Evolutionary conservation across 352 stramenopile species (phyloP).

Genomic region (Globisporangium irregulare): DNA sequence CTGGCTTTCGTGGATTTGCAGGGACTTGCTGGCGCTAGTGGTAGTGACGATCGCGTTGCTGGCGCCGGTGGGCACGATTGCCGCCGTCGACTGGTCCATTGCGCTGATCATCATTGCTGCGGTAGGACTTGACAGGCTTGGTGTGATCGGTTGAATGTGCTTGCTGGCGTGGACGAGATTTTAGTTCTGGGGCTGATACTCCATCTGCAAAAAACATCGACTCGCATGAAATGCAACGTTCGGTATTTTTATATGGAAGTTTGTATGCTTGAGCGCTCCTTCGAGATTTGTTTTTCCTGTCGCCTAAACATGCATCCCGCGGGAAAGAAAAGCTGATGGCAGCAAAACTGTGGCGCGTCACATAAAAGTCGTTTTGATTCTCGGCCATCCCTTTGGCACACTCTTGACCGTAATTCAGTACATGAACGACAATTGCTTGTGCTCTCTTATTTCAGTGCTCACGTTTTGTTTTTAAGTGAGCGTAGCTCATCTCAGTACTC

Average conservation of each 20-base stretch:
- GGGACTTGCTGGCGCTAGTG: not conserved
- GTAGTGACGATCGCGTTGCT: not conserved
- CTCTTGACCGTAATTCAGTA: too few relatives aligned
- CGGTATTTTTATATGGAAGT: not conserved
- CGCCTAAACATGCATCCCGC: slow-evolving; percentile 10
- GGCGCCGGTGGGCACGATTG: not conserved
- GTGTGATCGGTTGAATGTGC: not conserved
- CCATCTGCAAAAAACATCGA: not conserved
- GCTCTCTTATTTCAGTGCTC: too few relatives aligned
- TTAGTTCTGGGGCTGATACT: not conserved
- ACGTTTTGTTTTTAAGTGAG: too few relatives aligned
- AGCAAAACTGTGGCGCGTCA: slow-evolving; percentile 1
- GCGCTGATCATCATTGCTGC: not conserved
- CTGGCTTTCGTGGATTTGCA: not conserved
- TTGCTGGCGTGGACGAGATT: not conserved
- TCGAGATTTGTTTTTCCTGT: slow-evolving; percentile 5
- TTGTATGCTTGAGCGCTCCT: not conserved
- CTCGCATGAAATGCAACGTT: not conserved
- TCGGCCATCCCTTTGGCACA: too few relatives aligned
- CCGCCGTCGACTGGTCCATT: not conserved
- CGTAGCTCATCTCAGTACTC: too few relatives aligned
- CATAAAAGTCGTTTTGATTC: too few relatives aligned
- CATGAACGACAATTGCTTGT: too few relatives aligned
- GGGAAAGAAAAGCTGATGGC: slow-evolving; percentile 6
- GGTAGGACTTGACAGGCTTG: not conserved